Base-by-base conservation (phyloP, 108 stramenopile species). In the Pseudonitzschia delicatissima region DNA sequence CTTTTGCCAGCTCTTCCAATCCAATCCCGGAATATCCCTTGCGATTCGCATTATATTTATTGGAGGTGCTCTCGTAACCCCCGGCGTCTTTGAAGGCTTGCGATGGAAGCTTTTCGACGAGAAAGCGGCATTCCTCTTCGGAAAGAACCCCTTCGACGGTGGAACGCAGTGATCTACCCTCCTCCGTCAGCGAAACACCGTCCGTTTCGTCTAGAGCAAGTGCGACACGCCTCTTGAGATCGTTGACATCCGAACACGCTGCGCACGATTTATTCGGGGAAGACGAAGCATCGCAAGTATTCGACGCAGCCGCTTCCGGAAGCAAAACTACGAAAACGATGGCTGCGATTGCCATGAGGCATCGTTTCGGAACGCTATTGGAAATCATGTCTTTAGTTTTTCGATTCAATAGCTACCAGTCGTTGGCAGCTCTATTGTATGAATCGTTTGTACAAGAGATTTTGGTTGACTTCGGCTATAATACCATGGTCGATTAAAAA, bases 1-100 rank as follows among this genome's bases (percentile, higher is more conserved):
- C 57, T 18, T 7, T 20, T 1, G 57, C 57, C 57, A 36, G 57
- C 18, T 57, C 57, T n/a, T 5, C 28, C 27, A 57, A 28, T 4
- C 57, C 57, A 23, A 34, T 48, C 1, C 47, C 47, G 47, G 47
- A 48, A 48, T 48, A 48, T 21, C 47, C 47, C 36, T 59, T 26
- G 27, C 74, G 44, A n/a, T 70, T 21, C 18, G 58, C 64, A 9
- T 45, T 45, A 48, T 78, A 78, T 13, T 55, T 40, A 23, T 48
- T 48, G 20, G 47, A 48, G 21, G 47, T 48, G 47, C 47, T 48
- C 47, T 48, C 47, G 47, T 48, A 48, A 17, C 47, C 47, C 2
- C 47, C 47, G 21, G 47, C 47, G 21, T 48, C 47, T 6, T 23
- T 23, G 23, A 48, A 48, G 47, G 23, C 47, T 7, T 21, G 7